Evolutionary conservation across 306 rosid species (phyloP).

Genomic region (Comarum palustre): DNA sequence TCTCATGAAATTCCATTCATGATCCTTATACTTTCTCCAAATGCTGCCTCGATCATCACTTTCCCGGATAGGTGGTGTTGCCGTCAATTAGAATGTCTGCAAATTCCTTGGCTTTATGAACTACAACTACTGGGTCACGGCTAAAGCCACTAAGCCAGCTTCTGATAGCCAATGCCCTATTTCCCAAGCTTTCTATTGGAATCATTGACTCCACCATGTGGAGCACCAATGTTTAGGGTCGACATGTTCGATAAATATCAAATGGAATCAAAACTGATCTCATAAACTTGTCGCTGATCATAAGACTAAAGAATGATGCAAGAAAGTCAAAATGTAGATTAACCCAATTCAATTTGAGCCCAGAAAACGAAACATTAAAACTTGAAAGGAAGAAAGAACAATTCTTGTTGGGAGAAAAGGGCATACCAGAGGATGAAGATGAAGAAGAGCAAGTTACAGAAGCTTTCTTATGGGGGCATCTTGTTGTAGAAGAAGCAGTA

Average conservation of each 20-base stretch:
- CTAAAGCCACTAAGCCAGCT: not conserved
- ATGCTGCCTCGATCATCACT: not conserved
- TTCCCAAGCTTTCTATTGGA: not conserved
- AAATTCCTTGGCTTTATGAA: not conserved
- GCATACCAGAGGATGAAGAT: constrained; percentile 55
- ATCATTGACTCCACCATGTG: too few species aligned
- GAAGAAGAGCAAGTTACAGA: constrained; percentile 54
- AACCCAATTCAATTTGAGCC: too few species aligned
- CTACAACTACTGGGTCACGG: not conserved
- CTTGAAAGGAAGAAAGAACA: not conserved
- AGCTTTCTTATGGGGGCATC: constrained; percentile 24
- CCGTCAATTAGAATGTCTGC: not conserved
- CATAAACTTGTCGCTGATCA: too few species aligned
- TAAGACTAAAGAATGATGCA: too few species aligned
- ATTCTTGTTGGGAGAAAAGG: not conserved
- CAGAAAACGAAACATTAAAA: not conserved
- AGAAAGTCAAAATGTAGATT: constrained; percentile 11
- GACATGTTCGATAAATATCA: too few species aligned
- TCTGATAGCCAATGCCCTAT: not conserved
- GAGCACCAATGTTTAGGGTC: too few species aligned
- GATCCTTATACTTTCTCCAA: not conserved
- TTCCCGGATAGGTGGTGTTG: not conserved
- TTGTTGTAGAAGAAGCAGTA: constrained; percentile 31
- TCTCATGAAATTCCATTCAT: not conserved
- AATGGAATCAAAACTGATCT: not conserved